Evolutionary conservation across 1,284 basidiomycete genomes (phyloP), one percentile per base, ranked within the genome.

Genomic region (Boletellus dicymbophilus): DNA sequence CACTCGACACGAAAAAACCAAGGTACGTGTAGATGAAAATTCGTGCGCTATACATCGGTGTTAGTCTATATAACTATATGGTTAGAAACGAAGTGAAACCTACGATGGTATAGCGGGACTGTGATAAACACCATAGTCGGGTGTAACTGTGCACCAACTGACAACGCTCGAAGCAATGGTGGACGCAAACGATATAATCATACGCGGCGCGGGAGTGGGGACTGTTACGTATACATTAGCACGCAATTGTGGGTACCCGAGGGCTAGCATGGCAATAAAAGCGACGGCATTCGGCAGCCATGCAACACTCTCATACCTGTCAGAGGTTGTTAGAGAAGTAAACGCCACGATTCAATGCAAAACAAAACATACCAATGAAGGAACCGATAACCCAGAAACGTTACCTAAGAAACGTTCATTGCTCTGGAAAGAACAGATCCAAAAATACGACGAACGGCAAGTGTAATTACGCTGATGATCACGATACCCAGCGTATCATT

Each of bases 241-340:
- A 34, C 37, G 64, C 33, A 69, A 57, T 43, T 53, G 56, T 3
- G 67, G 67, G 33, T 66, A 66, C 3, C 82, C 83, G 4, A 86
- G 67, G 1, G 80, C 84, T 36, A 85, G 71, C 62, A 90, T 78
- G 33, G 82, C 75, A 54, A 89, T 73, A 68, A 87, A 87, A 16
- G 81, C 72, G 36, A 91, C 68, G 31, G 83, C 68, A 55, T 85
- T 82, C 13, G 88, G 87, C 12, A 88, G 68, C 82, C 86, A 90
- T 13, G 81, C 76, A 44, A 81, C 63, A 37, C 75, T 78, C 58
- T 88, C 84, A 56, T 84, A 66, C 65, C 68, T 66, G 42, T 28
- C n/a, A n/a, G n/a, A n/a, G n/a, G n/a, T n/a, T n/a, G n/a, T n/a
- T n/a, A n/a, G n/a, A n/a, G n/a, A n/a, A n/a, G n/a, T n/a, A n/a